Evolutionary conservation across 805 yeast genomes (phyloP), one percentile per base, ranked within the genome.

Genomic region (Suhomyces prunicola): DNA sequence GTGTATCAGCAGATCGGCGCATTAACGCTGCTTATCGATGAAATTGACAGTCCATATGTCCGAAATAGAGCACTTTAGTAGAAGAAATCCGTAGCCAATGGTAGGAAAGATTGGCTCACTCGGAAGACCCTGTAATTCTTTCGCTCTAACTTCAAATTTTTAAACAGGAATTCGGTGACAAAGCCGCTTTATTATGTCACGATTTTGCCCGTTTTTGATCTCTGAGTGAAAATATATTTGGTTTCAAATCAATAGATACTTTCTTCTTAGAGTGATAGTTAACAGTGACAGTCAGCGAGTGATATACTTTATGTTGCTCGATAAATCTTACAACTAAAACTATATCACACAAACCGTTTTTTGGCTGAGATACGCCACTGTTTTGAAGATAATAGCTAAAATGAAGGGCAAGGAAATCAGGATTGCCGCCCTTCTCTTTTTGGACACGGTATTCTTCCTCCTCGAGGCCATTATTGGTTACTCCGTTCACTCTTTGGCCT

Each of bases 401-500:
- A 69, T 72, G 73, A 66, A 66, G 46, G 74, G 79, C 42, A 88
- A 89, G 65, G 94, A 90, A 66, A 62, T 84, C 24, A 80, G 94
- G 58, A 91, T 93, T 61, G 68, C 83, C 17, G 69, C 93, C 12
- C 78, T 93, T 53, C 76, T 93, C 68, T 81, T 72, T 46, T 74
- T 93, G 35, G 98, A 94, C 69, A 82, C 94, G 3, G 66, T 81
- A 1, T 93, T 93, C 74, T 93, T 94, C 79, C 75, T 94, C 35
- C 62, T 93, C 56, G 99, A 93, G 68, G 85, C 91, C 50, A 83
- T 84, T 51, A 82, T 90, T 36, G 97, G 97, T 17, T 94, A 92
- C 69, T 81, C 93, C 24, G 97, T 93, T 26, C 96, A 94, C 68
- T 93, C 98, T 1, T 79, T 93, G 63, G 98, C 99, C 0, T 80